Evolutionary conservation across 192 early-diverging fungal species (phyloP), one percentile per base, ranked within the genome.

Genomic region (Lobosporangium transversale): DNA sequence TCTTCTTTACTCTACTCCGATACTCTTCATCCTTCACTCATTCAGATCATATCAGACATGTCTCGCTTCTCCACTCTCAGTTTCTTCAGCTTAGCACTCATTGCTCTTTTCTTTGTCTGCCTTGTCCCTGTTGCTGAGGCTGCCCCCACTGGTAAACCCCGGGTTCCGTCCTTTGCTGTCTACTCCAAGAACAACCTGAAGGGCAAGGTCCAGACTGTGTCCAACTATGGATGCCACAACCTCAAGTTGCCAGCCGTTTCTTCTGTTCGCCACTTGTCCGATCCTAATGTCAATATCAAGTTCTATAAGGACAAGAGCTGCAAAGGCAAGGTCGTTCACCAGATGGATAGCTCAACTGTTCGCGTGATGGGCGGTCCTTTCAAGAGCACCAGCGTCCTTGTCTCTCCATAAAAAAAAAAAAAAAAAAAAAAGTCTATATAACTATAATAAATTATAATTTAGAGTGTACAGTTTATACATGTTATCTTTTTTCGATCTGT

Each of bases 301-400:
- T 71, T 71, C 31, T 71, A 45, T 36, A 7, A 40, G 18, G 61
- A 24, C 48, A 64, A 62, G 61, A 63, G 64, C 33, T 71, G 69
- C 69, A 64, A 29, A 11, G 69, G 69, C 69, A 71, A 40, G 30
- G 42, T 58, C 6, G 52, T 45, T 4, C 69, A 71, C 23, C 33
- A 32, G 35, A 71, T 71, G 69, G 18, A 62, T 4, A 71, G 33
- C 18, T 47, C 35, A 15, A 71, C 69, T 29, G 45, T 64, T 30
- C 57, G 57, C 27, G 12, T 21, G 33, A 71, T 71, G 69, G 69
- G 69, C 17, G 69, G 69, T 1, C 69, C 69, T 2, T 71, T 63
- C 69, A 52, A 51, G 35, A 53, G 60, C 9, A 42, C 57, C 53
- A 71, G 69, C 44, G 69, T 71, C 36, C 36, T 30, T 27, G 61